phyloP scores from a whole-genome alignment of 371 early-diverging fungal genomes.

The Saksenaea vasiformis region DNA sequence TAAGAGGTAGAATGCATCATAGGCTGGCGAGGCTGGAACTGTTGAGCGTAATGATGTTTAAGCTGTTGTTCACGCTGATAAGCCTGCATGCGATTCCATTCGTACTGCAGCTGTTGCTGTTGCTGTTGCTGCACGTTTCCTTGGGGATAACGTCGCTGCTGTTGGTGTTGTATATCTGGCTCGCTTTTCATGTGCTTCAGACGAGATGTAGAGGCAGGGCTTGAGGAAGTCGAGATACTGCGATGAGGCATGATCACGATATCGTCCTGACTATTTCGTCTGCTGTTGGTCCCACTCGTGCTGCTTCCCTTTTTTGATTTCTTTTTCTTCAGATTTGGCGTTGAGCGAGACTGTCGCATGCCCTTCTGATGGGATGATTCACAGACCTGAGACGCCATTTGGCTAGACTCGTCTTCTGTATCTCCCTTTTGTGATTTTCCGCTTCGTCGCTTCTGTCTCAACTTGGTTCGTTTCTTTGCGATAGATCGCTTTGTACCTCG shows the following conservation, averaged over 20 bases:
- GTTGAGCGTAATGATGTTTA: conserved; percentile 26
- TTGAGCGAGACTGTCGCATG: conserved; percentile 30
- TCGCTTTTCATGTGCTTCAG: conserved; percentile 39
- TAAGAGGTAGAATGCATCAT: not conserved
- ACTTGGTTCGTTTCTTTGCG: conserved; percentile 13
- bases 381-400: not conserved
- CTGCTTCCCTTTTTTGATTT: conserved; percentile 20
- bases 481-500: not conserved
- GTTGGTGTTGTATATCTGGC: conserved; percentile 30
- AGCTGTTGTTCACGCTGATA: conserved; percentile 41
- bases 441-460: not conserved
- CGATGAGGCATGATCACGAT: not conserved
- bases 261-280: conserved; percentile 21
- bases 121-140: conserved; percentile 24
- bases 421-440: conserved; percentile 9
- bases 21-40: conserved; percentile 8
- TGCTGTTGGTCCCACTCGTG: conserved; percentile 6
- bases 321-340: conserved; percentile 41
- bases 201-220: conserved; percentile 13
- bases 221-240: not conserved
- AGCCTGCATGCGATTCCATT: conserved; percentile 46
- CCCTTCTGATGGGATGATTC: not conserved
- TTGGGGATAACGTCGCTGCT: conserved; percentile 13
- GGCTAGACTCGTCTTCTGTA: conserved; percentile 10
- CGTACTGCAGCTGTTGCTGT: conserved; percentile 32